These are phyloP conservation scores for Letharia columbiana DNA, from an alignment of 495 filamentous ascomycete genomes.

Conservation along the genomic window DNA sequence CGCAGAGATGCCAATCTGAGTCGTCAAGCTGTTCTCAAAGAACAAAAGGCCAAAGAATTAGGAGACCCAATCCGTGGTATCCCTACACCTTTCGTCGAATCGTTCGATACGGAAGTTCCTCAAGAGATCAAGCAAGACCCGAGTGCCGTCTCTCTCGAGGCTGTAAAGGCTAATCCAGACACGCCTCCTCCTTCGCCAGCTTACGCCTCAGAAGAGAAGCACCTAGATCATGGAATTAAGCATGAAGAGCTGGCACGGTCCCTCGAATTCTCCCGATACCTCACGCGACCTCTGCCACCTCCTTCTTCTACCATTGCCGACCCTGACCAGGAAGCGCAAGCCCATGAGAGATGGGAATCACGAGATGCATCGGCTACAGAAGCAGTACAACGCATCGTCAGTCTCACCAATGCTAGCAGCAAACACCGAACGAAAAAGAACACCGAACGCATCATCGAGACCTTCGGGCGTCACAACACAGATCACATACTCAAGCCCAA, in stretches of 20 bases:
- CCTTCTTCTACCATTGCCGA: constrained; percentile 34
- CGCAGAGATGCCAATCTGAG: constrained; percentile 72
- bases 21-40: constrained; percentile 56
- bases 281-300: constrained; percentile 49
- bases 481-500: constrained; percentile 57
- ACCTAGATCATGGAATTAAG: constrained; percentile 68
- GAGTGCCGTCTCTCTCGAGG: constrained; percentile 15
- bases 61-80: constrained; percentile 74
- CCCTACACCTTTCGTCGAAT: constrained; percentile 72
- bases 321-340: constrained; percentile 35
- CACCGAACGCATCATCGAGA: constrained; percentile 71
- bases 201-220: constrained; percentile 33
- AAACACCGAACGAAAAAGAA: constrained; percentile 73
- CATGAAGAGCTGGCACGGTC: constrained; percentile 54
- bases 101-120: constrained; percentile 54
- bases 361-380: constrained; percentile 47
- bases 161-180: constrained; percentile 24
- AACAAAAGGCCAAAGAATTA: constrained; percentile 48
- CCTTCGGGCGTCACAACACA: constrained; percentile 87
- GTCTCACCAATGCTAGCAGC: constrained; percentile 61
- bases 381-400: constrained; percentile 69
- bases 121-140: constrained; percentile 27
- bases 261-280: constrained; percentile 51
- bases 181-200: constrained; percentile 34
- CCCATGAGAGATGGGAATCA: constrained; percentile 29